Evolutionary conservation across 352 stramenopile genomes (phyloP).

Genomic region (Globisporangium nodosum): DNA sequence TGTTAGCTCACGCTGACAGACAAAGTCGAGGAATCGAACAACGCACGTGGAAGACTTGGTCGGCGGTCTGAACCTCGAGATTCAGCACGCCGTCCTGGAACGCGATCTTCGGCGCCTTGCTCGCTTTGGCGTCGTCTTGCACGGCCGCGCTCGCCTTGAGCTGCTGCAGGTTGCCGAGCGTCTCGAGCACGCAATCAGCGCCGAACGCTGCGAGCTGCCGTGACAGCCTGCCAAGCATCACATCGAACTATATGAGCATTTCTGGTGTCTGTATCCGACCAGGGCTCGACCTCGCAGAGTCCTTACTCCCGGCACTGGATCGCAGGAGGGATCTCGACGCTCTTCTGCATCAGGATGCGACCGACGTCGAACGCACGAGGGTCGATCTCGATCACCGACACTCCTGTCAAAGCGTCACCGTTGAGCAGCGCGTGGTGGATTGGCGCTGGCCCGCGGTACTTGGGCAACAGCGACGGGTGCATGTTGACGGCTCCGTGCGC

Average conservation of each 20-base stretch:
- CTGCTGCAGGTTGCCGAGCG: conserved; percentile 37
- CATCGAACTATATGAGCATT: not conserved
- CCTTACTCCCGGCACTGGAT: conserved; percentile 50
- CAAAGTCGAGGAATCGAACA: not conserved
- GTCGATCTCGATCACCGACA: conserved; percentile 87
- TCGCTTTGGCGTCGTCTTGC: conserved; percentile 50
- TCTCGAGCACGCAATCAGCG: conserved; percentile 64
- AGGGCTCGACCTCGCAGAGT: not conserved
- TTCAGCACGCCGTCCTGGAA: conserved; percentile 49
- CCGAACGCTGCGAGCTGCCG: conserved; percentile 43
- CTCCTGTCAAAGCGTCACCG: conserved; percentile 62
- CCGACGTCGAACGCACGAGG: conserved; percentile 77
- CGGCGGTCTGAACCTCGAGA: conserved; percentile 38
- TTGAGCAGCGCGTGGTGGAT: conserved; percentile 85
- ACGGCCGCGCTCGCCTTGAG: conserved; percentile 39
- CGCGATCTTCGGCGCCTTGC: conserved; percentile 67
- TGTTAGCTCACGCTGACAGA: too few relatives aligned
- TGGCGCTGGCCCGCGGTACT: conserved; percentile 79
- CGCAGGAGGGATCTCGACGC: conserved; percentile 32
- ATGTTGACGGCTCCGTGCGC: conserved; percentile 82
- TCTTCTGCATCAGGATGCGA: conserved; percentile 60
- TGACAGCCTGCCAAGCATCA: conserved; percentile 24
- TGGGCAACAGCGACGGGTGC: conserved; percentile 82
- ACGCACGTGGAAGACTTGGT: conserved; percentile 53
- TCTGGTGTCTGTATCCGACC: too few relatives aligned